Conservation (phyloP, 495 filamentous ascomycete genomes). For the Haplographium delicatum region DNA sequence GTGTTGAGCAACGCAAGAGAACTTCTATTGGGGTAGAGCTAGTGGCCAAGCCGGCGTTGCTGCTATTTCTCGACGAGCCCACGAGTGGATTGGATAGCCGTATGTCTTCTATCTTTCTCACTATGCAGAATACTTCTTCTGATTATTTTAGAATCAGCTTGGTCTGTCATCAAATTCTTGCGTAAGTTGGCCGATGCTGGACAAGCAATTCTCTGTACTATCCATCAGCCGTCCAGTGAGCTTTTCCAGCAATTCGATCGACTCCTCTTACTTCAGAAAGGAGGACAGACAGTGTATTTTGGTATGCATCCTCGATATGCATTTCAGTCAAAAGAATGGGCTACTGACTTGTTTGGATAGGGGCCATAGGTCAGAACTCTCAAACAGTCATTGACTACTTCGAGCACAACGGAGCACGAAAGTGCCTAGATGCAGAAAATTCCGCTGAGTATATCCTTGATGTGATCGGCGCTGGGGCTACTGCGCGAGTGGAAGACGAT, state of each 20-base stretch:
- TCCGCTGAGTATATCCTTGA: conserved; percentile 82
- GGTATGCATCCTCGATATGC: too few relatives aligned
- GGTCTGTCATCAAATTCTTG: conserved; percentile 76
- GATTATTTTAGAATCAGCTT: conserved; percentile 79
- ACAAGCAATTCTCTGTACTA: conserved; percentile 75
- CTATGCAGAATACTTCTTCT: too few relatives aligned
- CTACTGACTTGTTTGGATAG: too few relatives aligned
- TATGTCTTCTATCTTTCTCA: too few relatives aligned
- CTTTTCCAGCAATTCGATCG: conserved; percentile 74
- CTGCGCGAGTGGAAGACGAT: too few relatives aligned
- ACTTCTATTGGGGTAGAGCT: conserved; percentile 92
- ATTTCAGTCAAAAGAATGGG: too few relatives aligned
- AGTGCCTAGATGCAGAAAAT: conserved; percentile 52
- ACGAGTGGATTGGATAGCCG: conserved; percentile 81
- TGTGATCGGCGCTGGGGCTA: too few relatives aligned
- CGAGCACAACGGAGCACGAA: conserved; percentile 51
- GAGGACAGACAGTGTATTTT: conserved; percentile 71
- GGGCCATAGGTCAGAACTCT: conserved; percentile 63
- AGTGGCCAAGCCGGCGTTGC: conserved; percentile 74
- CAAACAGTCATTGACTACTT: conserved; percentile 62
- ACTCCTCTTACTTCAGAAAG: conserved; percentile 64
- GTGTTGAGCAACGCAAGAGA: conserved; percentile 54
- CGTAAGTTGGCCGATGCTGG: conserved; percentile 75
- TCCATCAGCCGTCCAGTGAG: conserved; percentile 67
- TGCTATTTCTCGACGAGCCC: conserved; percentile 81